Evolutionary conservation across 768 basidiomycete species (phyloP).

Genomic region (Clavulina sp.): DNA sequence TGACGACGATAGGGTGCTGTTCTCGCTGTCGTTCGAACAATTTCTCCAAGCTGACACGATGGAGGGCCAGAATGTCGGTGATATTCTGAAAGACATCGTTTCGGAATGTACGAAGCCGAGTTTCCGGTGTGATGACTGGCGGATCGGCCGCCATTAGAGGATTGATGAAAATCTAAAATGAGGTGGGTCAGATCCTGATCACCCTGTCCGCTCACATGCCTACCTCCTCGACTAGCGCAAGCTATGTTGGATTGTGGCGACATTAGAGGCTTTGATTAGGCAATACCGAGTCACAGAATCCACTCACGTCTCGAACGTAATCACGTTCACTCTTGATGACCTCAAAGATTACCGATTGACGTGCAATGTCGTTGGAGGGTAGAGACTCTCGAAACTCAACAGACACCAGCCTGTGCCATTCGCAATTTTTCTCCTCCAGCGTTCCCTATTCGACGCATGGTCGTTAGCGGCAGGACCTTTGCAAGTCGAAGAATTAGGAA

Average conservation of each 20-base stretch:
- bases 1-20: slow-evolving; percentile 67
- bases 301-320: slow-evolving; percentile 56
- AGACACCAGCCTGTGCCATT: slow-evolving; percentile 72
- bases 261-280: background rate
- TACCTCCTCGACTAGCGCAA: background rate
- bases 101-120: slow-evolving; percentile 46
- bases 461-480: background rate
- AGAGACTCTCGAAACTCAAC: slow-evolving; percentile 50
- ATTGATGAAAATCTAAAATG: slow-evolving; percentile 48
- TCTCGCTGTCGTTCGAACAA: slow-evolving; percentile 72
- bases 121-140: slow-evolving; percentile 37
- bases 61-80: slow-evolving; percentile 43
- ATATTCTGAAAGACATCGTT: slow-evolving; percentile 75
- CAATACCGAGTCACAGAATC: background rate
- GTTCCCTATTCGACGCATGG: slow-evolving; percentile 21
- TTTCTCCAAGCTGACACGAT: slow-evolving; percentile 46
- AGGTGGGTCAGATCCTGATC: slow-evolving; percentile 4
- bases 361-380: slow-evolving; percentile 58
- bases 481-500: too few species aligned
- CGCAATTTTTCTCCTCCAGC: slow-evolving; percentile 49
- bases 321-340: slow-evolving; percentile 78
- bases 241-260: background rate
- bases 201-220: background rate
- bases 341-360: slow-evolving; percentile 80
- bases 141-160: slow-evolving; percentile 44